phyloP scores from a whole-genome alignment of 768 basidiomycete species.

The Nidularia pulvinata region DNA sequence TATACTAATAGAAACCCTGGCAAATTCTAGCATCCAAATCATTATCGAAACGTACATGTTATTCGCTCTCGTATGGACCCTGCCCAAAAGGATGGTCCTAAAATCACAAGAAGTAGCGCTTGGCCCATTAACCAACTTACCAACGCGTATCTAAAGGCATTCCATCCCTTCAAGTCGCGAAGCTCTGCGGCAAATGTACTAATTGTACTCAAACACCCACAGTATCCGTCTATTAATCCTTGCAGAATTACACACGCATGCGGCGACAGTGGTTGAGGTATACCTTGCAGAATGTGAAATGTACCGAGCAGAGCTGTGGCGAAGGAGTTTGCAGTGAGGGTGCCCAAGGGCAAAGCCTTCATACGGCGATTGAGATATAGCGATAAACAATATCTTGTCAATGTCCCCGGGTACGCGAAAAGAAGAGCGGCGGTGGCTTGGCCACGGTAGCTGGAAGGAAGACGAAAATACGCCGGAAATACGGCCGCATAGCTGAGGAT shows the following conservation, averaged over 20 bases:
- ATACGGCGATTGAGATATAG: slow-evolving; percentile 65
- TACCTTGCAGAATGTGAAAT: slow-evolving; percentile 71
- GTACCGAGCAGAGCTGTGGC: slow-evolving; percentile 85
- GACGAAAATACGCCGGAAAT: slow-evolving; percentile 76
- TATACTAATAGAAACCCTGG: neutral
- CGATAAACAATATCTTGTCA: slow-evolving; percentile 82
- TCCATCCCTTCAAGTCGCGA: slow-evolving; percentile 49
- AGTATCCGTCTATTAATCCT: slow-evolving; percentile 90
- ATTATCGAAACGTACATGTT: slow-evolving; percentile 46
- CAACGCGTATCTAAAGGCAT: slow-evolving; percentile 66
- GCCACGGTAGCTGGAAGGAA: slow-evolving; percentile 68
- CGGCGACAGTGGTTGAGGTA: slow-evolving; percentile 37
- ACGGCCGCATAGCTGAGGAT: slow-evolving; percentile 73
- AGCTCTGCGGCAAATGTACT: slow-evolving; percentile 92
- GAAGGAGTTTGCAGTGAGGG: slow-evolving; percentile 70
- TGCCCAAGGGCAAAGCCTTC: slow-evolving; percentile 73
- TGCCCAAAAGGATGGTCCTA: slow-evolving; percentile 65
- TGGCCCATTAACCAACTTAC: slow-evolving; percentile 75
- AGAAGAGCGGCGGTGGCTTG: slow-evolving; percentile 86
- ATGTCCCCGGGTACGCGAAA: slow-evolving; percentile 87
- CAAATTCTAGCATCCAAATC: too few relatives aligned
- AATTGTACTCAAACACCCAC: slow-evolving; percentile 93
- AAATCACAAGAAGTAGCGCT: slow-evolving; percentile 64
- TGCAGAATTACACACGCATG: slow-evolving; percentile 73
- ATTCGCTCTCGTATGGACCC: slow-evolving; percentile 38